Percentiles rank a stretch among this genome's conserved stretches.
phyloP scores from a whole-genome alignment of 306 rosid species.

The Astragalus glycyphyllos region DNA sequence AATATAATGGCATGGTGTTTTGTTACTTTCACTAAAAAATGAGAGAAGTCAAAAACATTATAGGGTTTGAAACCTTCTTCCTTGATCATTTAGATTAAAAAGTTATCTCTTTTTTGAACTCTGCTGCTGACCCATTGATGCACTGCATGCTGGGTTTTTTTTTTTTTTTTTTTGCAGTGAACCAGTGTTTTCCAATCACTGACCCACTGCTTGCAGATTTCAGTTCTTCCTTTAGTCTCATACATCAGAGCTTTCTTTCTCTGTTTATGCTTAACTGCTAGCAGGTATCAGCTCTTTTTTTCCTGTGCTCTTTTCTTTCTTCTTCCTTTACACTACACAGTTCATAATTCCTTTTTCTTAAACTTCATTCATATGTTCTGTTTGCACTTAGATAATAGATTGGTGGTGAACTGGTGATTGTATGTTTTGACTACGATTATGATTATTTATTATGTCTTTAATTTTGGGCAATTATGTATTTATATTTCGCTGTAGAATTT shows the following conservation, averaged over 20 bases:
- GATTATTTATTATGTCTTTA: not conserved
- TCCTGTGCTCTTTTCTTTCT: not conserved
- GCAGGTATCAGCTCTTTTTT: not conserved
- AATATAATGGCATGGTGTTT: too few relatives aligned
- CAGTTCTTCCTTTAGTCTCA: not conserved
- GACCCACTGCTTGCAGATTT: not conserved
- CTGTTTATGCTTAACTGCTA: not conserved
- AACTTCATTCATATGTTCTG: too few relatives aligned
- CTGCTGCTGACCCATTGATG: not conserved
- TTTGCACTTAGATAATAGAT: too few relatives aligned
- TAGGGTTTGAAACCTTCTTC: too few relatives aligned
- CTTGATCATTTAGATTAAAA: not conserved
- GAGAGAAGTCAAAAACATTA: too few relatives aligned
- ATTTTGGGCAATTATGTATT: not conserved
- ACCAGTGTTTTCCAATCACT: not conserved
- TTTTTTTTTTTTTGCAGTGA: not conserved
- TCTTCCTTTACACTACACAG: too few relatives aligned
- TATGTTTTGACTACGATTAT: not conserved
- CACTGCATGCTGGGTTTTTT: not conserved
- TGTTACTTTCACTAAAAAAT: too few relatives aligned
- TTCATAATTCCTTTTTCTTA: too few relatives aligned
- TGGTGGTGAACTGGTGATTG: not conserved
- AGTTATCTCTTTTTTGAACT: not conserved
- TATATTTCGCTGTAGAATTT: too few relatives aligned
- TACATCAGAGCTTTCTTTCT: not conserved